Conservation (phyloP, 371 early-diverging fungal genomes). For the Rhizopus delemar region DNA sequence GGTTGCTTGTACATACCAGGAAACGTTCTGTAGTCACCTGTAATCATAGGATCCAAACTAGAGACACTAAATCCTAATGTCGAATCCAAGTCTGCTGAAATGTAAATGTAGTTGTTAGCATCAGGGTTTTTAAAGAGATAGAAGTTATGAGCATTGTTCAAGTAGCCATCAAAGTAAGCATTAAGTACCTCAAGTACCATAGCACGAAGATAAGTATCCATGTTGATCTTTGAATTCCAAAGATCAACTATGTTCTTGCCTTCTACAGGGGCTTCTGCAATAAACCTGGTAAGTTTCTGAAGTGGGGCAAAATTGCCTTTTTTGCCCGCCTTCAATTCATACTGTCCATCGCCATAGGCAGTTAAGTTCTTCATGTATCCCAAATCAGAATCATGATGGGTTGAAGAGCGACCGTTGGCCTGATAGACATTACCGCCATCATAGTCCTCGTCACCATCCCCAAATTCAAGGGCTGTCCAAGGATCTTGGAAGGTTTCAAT, state of each 20-base stretch:
- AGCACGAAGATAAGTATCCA: slow-evolving; percentile 35
- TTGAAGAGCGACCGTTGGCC: too few relatives aligned
- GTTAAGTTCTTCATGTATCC: slow-evolving; percentile 22
- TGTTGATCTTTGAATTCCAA: slow-evolving; percentile 38
- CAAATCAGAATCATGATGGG: slow-evolving; percentile 14
- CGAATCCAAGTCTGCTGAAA: slow-evolving; percentile 38
- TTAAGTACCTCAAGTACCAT: slow-evolving; percentile 39
- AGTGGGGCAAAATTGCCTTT: slow-evolving; percentile 20
- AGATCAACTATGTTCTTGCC: slow-evolving; percentile 11
- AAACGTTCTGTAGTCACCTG: slow-evolving; percentile 32
- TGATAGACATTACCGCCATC: slow-evolving; percentile 34
- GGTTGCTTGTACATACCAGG: slow-evolving; percentile 27
- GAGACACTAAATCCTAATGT: slow-evolving; percentile 31
- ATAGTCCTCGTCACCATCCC: slow-evolving; percentile 27
- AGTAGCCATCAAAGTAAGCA: slow-evolving; percentile 43
- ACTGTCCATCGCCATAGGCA: slow-evolving; percentile 28
- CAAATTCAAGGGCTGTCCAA: slow-evolving; percentile 43
- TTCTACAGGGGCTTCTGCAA: slow-evolving; percentile 25
- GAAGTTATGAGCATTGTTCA: slow-evolving; percentile 38
- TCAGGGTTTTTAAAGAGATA: slow-evolving; percentile 30
- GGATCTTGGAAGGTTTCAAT: slow-evolving; percentile 37
- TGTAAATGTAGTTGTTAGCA: slow-evolving; percentile 22
- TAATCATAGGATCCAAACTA: slow-evolving; percentile 15
- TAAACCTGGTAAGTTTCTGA: slow-evolving; percentile 35
- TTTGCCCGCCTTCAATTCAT: slow-evolving; percentile 28